Evolutionary conservation across 306 rosid species (phyloP), one percentile per base, ranked within the genome.

Genomic region (Prosopis cineraria): DNA sequence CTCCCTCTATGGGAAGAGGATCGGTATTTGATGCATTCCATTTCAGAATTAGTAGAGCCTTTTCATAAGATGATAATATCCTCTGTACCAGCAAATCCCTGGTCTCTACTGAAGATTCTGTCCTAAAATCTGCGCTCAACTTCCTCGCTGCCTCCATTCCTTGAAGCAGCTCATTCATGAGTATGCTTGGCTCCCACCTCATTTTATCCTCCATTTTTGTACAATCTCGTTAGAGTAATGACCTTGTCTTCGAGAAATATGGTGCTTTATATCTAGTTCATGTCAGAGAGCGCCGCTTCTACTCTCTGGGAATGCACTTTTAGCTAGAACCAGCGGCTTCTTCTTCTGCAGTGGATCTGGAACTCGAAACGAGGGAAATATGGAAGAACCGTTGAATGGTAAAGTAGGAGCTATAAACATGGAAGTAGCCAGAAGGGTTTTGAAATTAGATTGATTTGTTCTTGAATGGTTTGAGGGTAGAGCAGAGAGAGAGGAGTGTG

Each of bases 141-240:
- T 83, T 91, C 78, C 81, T 90, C 8, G 93, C 91, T 8, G 89
- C 72, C 70, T 93, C 93, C 93, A 90, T 72, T 22, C 97, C 98
- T 74, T 90, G 83, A 82, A 85, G 60, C 16, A 93, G 88, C 88
- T 90, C 96, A 31, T 76, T 84, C 4, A 79, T 39, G 4, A 93
- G 86, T 72, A 86, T 77, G 16, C 75, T 82, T 79, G 85, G 92
- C 78, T 91, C 92, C 88, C 83, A 83, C 43, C 81, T 75, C 81
- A 56, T 59, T 17, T 82, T 79, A 17, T 65, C 81, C 62, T 84
- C 91, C 97, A 93, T 93, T 80, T 81, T 82, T 72, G 22, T 37
- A 31, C 40, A 37, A 29, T 73, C 31, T 52, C 19, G 5, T n/a
- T 27, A 67, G 63, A 17, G 24, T n/a, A 19, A 60, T 36, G 37